Conservation (phyloP, 768 basidiomycete species). For the Podaxis rugospora region DNA sequence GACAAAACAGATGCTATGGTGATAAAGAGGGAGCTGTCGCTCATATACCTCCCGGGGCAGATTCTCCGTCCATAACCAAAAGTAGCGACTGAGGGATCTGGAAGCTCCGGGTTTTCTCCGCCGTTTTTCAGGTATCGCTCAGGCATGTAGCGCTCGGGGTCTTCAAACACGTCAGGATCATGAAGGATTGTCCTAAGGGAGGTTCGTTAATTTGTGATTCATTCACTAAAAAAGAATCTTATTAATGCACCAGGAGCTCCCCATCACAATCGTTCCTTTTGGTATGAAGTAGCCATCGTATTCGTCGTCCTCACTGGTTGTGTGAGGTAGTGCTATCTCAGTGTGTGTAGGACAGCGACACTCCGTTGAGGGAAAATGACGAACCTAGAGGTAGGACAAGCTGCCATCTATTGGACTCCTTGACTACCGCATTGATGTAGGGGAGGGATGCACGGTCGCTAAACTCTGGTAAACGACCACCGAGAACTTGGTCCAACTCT, state of each 20-base stretch:
- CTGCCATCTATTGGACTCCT: slow-evolving; percentile 32
- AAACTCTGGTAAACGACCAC: slow-evolving; percentile 29
- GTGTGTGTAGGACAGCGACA: slow-evolving; percentile 1
- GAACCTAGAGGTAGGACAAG: slow-evolving; percentile 28
- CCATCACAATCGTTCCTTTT: slow-evolving; percentile 27
- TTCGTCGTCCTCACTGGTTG: slow-evolving; percentile 6
- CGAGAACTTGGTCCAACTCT: slow-evolving; percentile 33
- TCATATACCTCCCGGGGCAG: slow-evolving; percentile 17
- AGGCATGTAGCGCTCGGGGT: slow-evolving; percentile 22
- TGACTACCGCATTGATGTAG: slow-evolving; percentile 29
- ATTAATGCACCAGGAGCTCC: slow-evolving; percentile 22
- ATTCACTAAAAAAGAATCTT: background rate
- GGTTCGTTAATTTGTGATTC: background rate
- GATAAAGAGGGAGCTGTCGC: slow-evolving; percentile 15
- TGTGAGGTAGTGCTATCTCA: background rate
- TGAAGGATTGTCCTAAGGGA: slow-evolving; percentile 20
- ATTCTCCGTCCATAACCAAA: slow-evolving; percentile 27
- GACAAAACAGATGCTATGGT: slow-evolving; percentile 15
- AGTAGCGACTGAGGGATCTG: slow-evolving; percentile 18
- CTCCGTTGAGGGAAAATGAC: slow-evolving; percentile 16
- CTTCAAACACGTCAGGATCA: slow-evolving; percentile 20
- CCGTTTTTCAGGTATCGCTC: slow-evolving; percentile 25
- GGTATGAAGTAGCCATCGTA: slow-evolving; percentile 28
- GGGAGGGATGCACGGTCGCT: slow-evolving; percentile 27
- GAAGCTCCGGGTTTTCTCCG: slow-evolving; percentile 16